A percentile compares a stretch with the other conserved stretches of the same genome.
These are phyloP conservation scores for Kwoniella bestiolae DNA, from an alignment of 768 basidiomycete genomes.

Conservation along the genomic window DNA sequence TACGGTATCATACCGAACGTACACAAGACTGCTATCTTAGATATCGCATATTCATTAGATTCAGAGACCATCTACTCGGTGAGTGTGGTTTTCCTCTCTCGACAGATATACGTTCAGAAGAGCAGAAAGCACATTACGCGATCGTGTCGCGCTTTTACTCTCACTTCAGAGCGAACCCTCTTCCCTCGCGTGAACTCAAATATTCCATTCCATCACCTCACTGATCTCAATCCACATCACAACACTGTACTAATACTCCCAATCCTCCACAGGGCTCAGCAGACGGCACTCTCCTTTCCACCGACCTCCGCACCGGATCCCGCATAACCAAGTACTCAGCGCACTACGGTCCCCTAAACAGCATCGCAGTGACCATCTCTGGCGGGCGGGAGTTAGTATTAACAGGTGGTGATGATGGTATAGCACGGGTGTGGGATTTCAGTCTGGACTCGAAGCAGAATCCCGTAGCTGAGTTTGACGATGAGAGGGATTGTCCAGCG, in stretches of 20 bases:
- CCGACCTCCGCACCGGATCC: slow-evolving; percentile 82
- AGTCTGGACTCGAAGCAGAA: slow-evolving; percentile 65
- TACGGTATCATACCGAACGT: slow-evolving; percentile 81
- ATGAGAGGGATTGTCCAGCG: slow-evolving; percentile 76
- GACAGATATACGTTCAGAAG: background rate
- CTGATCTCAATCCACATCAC: background rate
- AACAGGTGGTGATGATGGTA: slow-evolving; percentile 90
- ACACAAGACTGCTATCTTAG: slow-evolving; percentile 88
- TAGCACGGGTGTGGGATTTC: slow-evolving; percentile 83
- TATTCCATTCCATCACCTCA: no score
- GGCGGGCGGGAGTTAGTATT: slow-evolving; percentile 82
- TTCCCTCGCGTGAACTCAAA: no score
- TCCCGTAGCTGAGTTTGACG: slow-evolving; percentile 76
- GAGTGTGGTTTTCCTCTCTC: slow-evolving; percentile 9
- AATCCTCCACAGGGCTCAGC: slow-evolving; percentile 76
- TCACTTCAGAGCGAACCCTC: no score
- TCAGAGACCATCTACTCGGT: slow-evolving; percentile 52
- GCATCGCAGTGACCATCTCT: slow-evolving; percentile 82
- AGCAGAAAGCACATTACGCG: no score
- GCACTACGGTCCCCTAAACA: slow-evolving; percentile 88
- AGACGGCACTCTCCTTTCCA: slow-evolving; percentile 79
- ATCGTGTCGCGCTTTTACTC: no score
- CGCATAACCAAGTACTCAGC: slow-evolving; percentile 80
- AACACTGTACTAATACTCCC: slow-evolving; percentile 62
- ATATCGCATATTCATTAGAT: slow-evolving; percentile 69